Evolutionary conservation across 1,284 basidiomycete genomes (phyloP), one percentile per base, ranked within the genome.

Genomic region (Cutaneotrichosporon cutaneum): DNA sequence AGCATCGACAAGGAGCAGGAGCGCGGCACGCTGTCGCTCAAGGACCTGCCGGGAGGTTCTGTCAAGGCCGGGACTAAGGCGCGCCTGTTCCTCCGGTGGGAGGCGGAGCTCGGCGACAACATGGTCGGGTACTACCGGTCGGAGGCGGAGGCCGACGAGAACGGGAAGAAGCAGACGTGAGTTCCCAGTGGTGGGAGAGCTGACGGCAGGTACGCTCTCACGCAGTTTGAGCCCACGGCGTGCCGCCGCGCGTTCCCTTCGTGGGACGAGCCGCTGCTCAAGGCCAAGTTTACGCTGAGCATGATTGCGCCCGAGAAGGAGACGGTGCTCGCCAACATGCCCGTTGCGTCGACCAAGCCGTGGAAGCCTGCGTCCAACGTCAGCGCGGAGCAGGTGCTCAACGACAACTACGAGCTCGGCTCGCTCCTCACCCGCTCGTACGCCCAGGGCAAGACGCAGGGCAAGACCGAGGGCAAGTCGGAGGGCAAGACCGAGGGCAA

Each of bases 181-280:
- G 74, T 70, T 27, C 4, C 13, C 21, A 21, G 24, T n/a, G 13
- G 9, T 30, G n/a, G n/a, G n/a, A 47, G 26, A 45, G 56, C 32
- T 36, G 45, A 51, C 36, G 18, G 1, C 57, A 75, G 75, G 70
- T 93, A 92, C 75, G 83, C 89, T 47, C 81, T 94, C 61, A 94
- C 92, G 33, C 91, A 94, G 76, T 80, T 82, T 59, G 81, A 97
- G 87, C 88, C 94, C 21, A 96, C 92, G 27, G 87, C 88, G 61
- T 93, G 93, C 5, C 83, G 94, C 62, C 83, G 86, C 56, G 88
- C 88, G 11, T 90, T 92, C 78, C 91, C 91, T 60, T 75, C 82
- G 68, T 98, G 91, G 90, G 95, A 97, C 76, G 94, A 98, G 77
- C 95, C 95, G 26, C 83, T 87, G 24, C 83, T 96, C 72, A 98